Evolutionary conservation across 345 rosid species (phyloP).

Genomic region (Brassica carinata): DNA sequence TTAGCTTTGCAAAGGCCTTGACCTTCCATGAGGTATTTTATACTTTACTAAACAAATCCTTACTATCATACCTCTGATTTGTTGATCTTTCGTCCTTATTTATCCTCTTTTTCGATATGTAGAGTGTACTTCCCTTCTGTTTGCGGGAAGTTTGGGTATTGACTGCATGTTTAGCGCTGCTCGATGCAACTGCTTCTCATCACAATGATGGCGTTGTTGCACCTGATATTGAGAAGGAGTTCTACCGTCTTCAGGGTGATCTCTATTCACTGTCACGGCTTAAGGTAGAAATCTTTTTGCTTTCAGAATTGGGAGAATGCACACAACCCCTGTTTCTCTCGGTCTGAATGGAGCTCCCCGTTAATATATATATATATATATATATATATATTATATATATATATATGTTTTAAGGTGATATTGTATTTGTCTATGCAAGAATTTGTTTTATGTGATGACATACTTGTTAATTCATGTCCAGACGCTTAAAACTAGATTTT

Average conservation of each 20-base stretch:
- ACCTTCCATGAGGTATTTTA: conserved; percentile 70
- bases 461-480: conserved; percentile 13
- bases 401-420: conserved; percentile 2
- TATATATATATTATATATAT: neutral
- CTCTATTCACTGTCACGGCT: conserved; percentile 87
- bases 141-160: conserved; percentile 95
- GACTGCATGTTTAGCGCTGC: conserved; percentile 82
- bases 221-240: conserved; percentile 86
- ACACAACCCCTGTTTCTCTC: conserved; percentile 14
- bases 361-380: neutral
- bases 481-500: neutral
- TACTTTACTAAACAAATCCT: conserved; percentile 19
- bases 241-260: conserved; percentile 92
- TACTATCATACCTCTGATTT: conserved; percentile 15
- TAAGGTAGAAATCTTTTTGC: conserved; percentile 58
- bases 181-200: conserved; percentile 68
- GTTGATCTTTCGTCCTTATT: conserved; percentile 24
- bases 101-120: conserved; percentile 31
- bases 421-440: conserved; percentile 15
- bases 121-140: conserved; percentile 75
- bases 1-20: conserved; percentile 77
- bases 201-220: conserved; percentile 65
- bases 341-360: neutral
- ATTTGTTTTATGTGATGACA: conserved; percentile 14
- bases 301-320: conserved; percentile 6